Evolutionary conservation across 2,329 filamentous ascomycete genomes (phyloP).

Genomic region (Acarospora socialis): DNA sequence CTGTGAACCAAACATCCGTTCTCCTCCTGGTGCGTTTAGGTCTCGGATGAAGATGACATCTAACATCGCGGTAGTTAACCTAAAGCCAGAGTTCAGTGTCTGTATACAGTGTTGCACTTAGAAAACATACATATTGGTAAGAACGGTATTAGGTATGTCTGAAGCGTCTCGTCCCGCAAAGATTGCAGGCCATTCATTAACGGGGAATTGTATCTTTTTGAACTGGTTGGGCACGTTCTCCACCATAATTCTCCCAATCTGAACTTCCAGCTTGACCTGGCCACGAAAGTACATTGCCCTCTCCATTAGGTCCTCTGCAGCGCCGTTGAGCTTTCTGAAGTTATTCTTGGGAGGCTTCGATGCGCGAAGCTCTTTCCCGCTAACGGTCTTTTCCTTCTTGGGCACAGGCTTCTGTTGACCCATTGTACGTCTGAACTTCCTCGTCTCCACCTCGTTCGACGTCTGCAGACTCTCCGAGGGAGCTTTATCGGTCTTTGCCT

Average conservation of each 20-base stretch:
- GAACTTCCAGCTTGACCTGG: slow-evolving; percentile 4
- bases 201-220: slow-evolving; percentile 3
- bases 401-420: slow-evolving; percentile 5
- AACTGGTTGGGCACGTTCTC: slow-evolving; percentile 2
- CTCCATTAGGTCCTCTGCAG: no score
- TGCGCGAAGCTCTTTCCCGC: no score
- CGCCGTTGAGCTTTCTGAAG: no score
- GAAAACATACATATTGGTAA: slow-evolving; percentile 5
- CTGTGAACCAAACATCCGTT: slow-evolving; percentile 3
- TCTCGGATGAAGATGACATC: slow-evolving; percentile 7
- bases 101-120: background rate
- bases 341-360: no score
- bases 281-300: slow-evolving; percentile 4
- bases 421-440: slow-evolving; percentile 6
- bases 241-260: slow-evolving; percentile 10
- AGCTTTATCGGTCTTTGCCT: background rate
- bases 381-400: no score
- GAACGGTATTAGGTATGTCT: slow-evolving; percentile 1
- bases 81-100: background rate
- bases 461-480: background rate
- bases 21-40: slow-evolving; percentile 1
- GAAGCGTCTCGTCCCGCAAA: background rate
- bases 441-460: background rate
- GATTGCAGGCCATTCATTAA: slow-evolving; percentile 6
- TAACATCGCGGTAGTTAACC: slow-evolving; percentile 3